Percentiles rank a stretch among this genome's conserved stretches.
These are phyloP conservation scores for Trichoderma gamsii DNA, from an alignment of 495 filamentous ascomycete genomes.

Conservation along the genomic window DNA sequence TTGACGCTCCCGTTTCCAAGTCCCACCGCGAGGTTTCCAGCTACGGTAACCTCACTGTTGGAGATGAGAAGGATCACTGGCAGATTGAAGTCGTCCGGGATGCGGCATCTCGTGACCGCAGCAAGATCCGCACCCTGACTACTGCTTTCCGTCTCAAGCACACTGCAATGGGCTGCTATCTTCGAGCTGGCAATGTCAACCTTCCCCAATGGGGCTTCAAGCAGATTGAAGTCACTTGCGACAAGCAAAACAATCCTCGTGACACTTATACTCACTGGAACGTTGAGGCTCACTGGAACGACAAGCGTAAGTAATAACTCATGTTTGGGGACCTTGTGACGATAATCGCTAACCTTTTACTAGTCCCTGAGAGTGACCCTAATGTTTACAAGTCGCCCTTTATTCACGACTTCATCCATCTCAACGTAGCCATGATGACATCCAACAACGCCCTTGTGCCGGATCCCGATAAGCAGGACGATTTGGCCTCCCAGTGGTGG, in stretches of 20 bases:
- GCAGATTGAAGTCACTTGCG: slow-evolving; percentile 95
- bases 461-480: slow-evolving; percentile 98
- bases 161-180: slow-evolving; percentile 78
- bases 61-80: slow-evolving; percentile 98
- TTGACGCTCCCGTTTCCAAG: slow-evolving; percentile 85
- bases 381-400: slow-evolving; percentile 95
- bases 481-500: slow-evolving; percentile 94
- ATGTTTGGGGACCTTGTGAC: not conserved
- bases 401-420: slow-evolving; percentile 89
- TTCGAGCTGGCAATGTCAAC: slow-evolving; percentile 93
- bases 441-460: slow-evolving; percentile 98
- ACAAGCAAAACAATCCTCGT: slow-evolving; percentile 84
- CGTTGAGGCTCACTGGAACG: slow-evolving; percentile 90
- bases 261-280: slow-evolving; percentile 99
- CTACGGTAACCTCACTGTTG: slow-evolving; percentile 94
- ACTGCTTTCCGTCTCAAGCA: slow-evolving; percentile 89
- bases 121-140: slow-evolving; percentile 84
- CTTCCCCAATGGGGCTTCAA: slow-evolving; percentile 99
- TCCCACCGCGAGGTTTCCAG: slow-evolving; percentile 85
- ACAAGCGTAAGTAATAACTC: slow-evolving; percentile 66
- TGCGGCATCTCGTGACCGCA: slow-evolving; percentile 76
- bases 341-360: slow-evolving; percentile 20
- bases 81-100: slow-evolving; percentile 85
- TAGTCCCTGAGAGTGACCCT: slow-evolving; percentile 85
- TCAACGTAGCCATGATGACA: slow-evolving; percentile 99